A percentile compares a stretch with the other conserved stretches of the same genome.
Conservation (phyloP, 768 basidiomycete species). For the Hericium coralloides region DNA sequence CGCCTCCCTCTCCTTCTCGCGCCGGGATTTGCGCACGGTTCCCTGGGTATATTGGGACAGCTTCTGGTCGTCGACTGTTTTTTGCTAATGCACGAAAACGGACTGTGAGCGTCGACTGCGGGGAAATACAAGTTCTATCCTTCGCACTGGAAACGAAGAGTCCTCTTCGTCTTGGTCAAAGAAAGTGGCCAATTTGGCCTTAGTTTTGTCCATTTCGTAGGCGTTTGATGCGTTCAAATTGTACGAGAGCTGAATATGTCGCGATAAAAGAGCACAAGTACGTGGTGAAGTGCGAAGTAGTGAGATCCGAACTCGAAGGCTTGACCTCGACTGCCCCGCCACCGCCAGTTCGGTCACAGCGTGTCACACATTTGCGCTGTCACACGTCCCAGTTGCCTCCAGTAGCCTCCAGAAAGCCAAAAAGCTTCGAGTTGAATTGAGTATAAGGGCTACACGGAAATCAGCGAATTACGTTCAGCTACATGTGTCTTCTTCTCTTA, state of each 20-base stretch:
- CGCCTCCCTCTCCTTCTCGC: constrained; percentile 88
- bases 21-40: constrained; percentile 79
- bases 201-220: constrained; percentile 57
- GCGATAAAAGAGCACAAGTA: too few species aligned
- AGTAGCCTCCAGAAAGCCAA: too few species aligned
- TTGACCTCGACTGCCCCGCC: too few species aligned
- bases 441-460: too few species aligned
- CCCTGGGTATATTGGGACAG: constrained; percentile 79
- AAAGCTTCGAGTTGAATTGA: too few species aligned
- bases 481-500: too few species aligned
- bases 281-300: too few species aligned
- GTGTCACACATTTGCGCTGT: too few species aligned
- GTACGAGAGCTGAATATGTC: neutral
- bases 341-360: too few species aligned
- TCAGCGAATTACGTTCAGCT: too few species aligned
- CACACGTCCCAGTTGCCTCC: too few species aligned
- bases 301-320: too few species aligned
- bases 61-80: constrained; percentile 79
- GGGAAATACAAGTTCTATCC: constrained; percentile 55
- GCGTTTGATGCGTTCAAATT: neutral
- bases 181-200: constrained; percentile 63
- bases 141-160: constrained; percentile 85
- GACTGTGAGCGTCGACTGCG: constrained; percentile 50
- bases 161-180: constrained; percentile 84
- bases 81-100: constrained; percentile 53